Conservation (phyloP, 192 early-diverging fungal species). For the Cladochytrium replicatum region DNA sequence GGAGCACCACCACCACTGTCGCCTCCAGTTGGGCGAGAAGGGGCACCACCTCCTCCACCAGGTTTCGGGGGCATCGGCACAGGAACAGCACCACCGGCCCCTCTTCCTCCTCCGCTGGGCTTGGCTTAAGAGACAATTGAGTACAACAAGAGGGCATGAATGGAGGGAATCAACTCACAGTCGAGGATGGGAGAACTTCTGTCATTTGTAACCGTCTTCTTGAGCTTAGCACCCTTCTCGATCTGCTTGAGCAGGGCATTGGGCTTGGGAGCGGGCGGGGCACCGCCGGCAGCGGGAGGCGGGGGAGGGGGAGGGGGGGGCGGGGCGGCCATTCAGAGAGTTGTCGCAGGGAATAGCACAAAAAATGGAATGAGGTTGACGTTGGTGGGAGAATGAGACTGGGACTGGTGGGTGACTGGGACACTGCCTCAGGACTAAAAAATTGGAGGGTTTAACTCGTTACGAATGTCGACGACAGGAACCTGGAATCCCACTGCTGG, state of each 20-base stretch:
- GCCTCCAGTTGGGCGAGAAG: too few species aligned
- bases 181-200: conserved; percentile 31
- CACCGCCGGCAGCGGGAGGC: conserved; percentile 15
- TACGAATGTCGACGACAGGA: too few species aligned
- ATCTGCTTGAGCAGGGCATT: conserved; percentile 34
- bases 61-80: conserved; percentile 15
- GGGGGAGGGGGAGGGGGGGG: conserved; percentile 33
- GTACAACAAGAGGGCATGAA: background rate
- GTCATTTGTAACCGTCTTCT: conserved; percentile 46
- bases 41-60: conserved; percentile 14
- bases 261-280: conserved; percentile 16
- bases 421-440: too few species aligned
- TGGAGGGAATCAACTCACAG: conserved; percentile 16
- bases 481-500: too few species aligned
- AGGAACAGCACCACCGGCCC: conserved; percentile 7
- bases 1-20: conserved; percentile 16
- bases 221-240: conserved; percentile 44
- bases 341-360: too few species aligned
- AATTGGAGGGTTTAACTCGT: too few species aligned
- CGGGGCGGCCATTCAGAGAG: too few species aligned
- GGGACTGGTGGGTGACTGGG: too few species aligned
- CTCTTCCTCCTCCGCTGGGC: conserved; percentile 13
- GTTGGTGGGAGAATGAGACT: too few species aligned
- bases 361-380: too few species aligned
- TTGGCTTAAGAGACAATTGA: background rate